phyloP scores from a whole-genome alignment of 75 land plant genomes.

The Gnetum montanum region DNA sequence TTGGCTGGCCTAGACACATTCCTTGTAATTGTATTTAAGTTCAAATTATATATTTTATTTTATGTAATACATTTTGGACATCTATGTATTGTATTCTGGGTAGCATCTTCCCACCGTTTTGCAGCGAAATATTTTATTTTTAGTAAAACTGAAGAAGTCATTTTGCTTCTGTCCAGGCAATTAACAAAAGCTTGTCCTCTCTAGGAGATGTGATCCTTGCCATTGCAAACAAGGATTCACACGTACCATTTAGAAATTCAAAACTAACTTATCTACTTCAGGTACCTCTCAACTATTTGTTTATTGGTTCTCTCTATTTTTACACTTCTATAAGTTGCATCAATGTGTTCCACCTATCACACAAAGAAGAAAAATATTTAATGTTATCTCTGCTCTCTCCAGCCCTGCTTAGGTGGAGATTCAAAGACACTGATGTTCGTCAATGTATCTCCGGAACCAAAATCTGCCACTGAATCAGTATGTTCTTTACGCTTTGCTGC shows the following conservation, averaged over 20 bases:
- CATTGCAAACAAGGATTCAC: conserved; percentile 76
- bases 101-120: too few relatives aligned
- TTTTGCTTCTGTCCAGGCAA: conserved; percentile 84
- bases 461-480: conserved; percentile 69
- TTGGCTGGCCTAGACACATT: too few relatives aligned
- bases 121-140: too few relatives aligned
- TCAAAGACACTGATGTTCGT: conserved; percentile 96
- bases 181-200: conserved; percentile 78
- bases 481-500: conserved; percentile 83
- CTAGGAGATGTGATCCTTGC: conserved; percentile 88
- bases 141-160: too few relatives aligned
- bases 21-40: too few relatives aligned
- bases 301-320: background rate
- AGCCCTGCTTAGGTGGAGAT: conserved; percentile 96
- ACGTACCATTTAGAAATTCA: conserved; percentile 85
- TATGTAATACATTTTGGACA: too few relatives aligned
- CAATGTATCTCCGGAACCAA: conserved; percentile 76
- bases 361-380: too few relatives aligned
- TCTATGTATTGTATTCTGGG: too few relatives aligned
- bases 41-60: too few relatives aligned
- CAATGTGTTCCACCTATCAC: background rate
- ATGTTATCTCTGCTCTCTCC: too few relatives aligned
- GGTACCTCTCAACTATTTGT: conserved; percentile 21
- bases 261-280: conserved; percentile 91
- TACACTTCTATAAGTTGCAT: background rate